Evolutionary conservation across 345 rosid genomes (phyloP), one percentile per base, ranked within the genome.

Genomic region (Syzygium jambos): DNA sequence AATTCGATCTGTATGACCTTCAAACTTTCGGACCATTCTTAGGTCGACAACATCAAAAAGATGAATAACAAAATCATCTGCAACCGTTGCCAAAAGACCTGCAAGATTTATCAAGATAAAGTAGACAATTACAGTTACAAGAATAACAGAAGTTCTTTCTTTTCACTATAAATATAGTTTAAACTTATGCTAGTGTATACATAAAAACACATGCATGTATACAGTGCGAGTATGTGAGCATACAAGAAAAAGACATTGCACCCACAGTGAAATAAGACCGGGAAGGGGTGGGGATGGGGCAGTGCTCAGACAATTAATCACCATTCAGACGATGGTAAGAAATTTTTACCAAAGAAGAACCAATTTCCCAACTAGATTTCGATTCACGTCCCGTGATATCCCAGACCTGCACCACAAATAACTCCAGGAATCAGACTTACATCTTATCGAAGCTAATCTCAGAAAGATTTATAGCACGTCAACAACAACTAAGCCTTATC

Each of bases 21-120:
- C 95, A 92, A 95, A 96, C 90, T 94, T 95, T 89, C 98, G 98
- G 89, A 95, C 98, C 95, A 97, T 91, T 92, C 94, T 93, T 89
- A 90, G 88, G 16, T 97, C 92, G 89, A 94, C 94, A 87, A 94
- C 96, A 90, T 95, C 96, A 90, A 92, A 96, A 61, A 98, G 78
- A 77, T 95, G 92, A 86, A 96, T 95, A 87, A 93, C 90, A 38
- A 85, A 95, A 91, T 98, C 99, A 92, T 96, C 96, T 16, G 99
- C 93, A 85, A 95, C 98, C 12, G 95, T 92, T 56, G 98, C 99
- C 93, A 98, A 88, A 91, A 98, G 97, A 90, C 98, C 97, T 98
- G 93, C 55, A 85, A 89, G 65, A 88, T 49, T 54, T 22, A 65
- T 82, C 80, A 87, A 83, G 90, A 38, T 49, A 46, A 54, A 21